These are phyloP conservation scores for Butyriboletus appendiculatus DNA, from an alignment of 1,284 basidiomycete genomes.

Conservation along the genomic window DNA sequence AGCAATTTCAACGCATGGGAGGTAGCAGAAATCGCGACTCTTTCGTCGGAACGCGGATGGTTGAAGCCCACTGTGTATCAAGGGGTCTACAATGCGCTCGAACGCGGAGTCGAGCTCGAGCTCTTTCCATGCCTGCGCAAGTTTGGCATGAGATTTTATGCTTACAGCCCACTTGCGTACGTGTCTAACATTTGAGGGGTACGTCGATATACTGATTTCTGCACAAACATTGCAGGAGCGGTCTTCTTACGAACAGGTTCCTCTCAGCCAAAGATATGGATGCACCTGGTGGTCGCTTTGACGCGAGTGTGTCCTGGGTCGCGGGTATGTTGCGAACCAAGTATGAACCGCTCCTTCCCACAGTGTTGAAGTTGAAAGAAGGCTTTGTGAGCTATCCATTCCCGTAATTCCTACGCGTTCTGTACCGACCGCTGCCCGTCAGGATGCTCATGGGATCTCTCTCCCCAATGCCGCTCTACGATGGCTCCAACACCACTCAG, in stretches of 20 bases:
- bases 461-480: conserved; percentile 13
- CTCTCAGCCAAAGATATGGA: background rate
- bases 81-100: conserved; percentile 44
- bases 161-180: conserved; percentile 49
- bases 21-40: conserved; percentile 39
- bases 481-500: conserved; percentile 34
- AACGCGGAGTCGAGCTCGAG: conserved; percentile 44
- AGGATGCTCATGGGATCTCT: conserved; percentile 8
- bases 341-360: conserved; percentile 6
- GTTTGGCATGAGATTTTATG: conserved; percentile 45
- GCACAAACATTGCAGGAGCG: background rate
- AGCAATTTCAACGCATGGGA: conserved; percentile 47
- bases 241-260: conserved; percentile 7
- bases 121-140: conserved; percentile 45
- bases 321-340: background rate
- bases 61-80: conserved; percentile 32
- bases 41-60: conserved; percentile 36
- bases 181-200: conserved; percentile 3
- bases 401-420: background rate
- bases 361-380: conserved; percentile 6
- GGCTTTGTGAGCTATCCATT: background rate
- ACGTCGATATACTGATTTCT: background rate
- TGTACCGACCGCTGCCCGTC: background rate
- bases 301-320: background rate
- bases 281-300: background rate